phyloP scores from a whole-genome alignment of 768 basidiomycete genomes.

The Coprinopsis strossmayeri region DNA sequence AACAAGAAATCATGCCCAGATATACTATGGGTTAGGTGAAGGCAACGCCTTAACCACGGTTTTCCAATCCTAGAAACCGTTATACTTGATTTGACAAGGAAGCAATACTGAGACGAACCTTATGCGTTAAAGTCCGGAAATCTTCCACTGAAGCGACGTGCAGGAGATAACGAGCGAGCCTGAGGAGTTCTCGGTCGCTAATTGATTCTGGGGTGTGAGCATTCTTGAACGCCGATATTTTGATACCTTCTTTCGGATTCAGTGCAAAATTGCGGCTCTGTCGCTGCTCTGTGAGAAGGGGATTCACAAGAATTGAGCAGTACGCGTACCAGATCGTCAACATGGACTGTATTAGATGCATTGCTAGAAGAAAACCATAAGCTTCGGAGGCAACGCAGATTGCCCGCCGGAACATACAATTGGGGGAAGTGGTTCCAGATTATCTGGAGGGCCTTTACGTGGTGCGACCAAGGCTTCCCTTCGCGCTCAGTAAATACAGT shows the following conservation, averaged over 20 bases:
- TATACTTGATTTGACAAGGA: background rate
- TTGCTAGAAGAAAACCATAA: constrained; percentile 29
- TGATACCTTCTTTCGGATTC: constrained; percentile 78
- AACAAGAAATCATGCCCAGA: too few species aligned
- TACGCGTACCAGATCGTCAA: constrained; percentile 69
- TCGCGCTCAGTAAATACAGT: constrained; percentile 73
- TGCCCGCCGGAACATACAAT: constrained; percentile 40
- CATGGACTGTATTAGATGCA: constrained; percentile 73
- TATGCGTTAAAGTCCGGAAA: constrained; percentile 60
- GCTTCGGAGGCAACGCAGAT: background rate
- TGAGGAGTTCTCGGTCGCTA: constrained; percentile 65
- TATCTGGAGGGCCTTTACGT: constrained; percentile 76
- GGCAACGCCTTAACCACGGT: constrained; percentile 36
- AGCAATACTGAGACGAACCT: constrained; percentile 30
- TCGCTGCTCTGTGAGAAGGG: constrained; percentile 2
- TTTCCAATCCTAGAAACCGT: constrained; percentile 44
- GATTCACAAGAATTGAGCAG: background rate
- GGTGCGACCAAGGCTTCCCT: constrained; percentile 70
- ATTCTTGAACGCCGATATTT: constrained; percentile 76
- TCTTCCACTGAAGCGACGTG: constrained; percentile 55
- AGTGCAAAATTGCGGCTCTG: constrained; percentile 83
- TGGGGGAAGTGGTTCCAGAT: constrained; percentile 87
- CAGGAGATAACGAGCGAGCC: constrained; percentile 57
- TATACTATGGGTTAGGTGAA: constrained; percentile 3
- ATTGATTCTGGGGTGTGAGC: constrained; percentile 59